Evolutionary conservation across 768 basidiomycete species (phyloP).

Genomic region (Mycena chlorophos): DNA sequence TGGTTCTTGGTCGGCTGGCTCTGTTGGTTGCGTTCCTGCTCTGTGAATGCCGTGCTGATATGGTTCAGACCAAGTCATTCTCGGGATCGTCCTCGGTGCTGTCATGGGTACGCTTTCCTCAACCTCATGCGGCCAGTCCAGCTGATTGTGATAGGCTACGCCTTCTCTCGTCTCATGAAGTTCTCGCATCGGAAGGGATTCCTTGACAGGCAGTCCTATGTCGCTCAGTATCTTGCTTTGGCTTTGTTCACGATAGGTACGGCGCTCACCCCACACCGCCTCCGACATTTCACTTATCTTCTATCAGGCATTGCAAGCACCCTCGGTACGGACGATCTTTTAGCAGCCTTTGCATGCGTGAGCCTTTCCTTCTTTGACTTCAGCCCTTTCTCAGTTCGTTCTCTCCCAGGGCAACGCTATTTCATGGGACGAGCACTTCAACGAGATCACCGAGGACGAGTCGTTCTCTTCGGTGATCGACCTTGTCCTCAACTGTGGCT

Average conservation of each 20-base stretch:
- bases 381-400: neutral
- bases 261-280: neutral
- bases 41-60: neutral
- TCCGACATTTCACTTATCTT: neutral
- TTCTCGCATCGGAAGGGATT: slow-evolving; percentile 59
- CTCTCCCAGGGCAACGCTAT: slow-evolving; percentile 82
- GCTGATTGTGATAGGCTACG: slow-evolving; percentile 53
- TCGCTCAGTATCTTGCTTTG: slow-evolving; percentile 80
- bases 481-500: slow-evolving; percentile 76
- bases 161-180: slow-evolving; percentile 74
- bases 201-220: slow-evolving; percentile 82
- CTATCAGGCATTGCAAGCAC: slow-evolving; percentile 54
- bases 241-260: slow-evolving; percentile 72
- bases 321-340: slow-evolving; percentile 82
- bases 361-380: slow-evolving; percentile 9
- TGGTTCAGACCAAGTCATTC: slow-evolving; percentile 69
- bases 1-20: slow-evolving; percentile 89
- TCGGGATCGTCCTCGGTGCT: slow-evolving; percentile 72
- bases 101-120: slow-evolving; percentile 39
- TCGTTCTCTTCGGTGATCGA: slow-evolving; percentile 90
- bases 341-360: slow-evolving; percentile 88
- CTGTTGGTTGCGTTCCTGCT: slow-evolving; percentile 45
- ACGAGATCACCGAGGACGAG: slow-evolving; percentile 78
- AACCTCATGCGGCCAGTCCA: slow-evolving; percentile 2
- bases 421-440: slow-evolving; percentile 89